phyloP scores from a whole-genome alignment of 257 asterid genomes.

The Plantago major region DNA sequence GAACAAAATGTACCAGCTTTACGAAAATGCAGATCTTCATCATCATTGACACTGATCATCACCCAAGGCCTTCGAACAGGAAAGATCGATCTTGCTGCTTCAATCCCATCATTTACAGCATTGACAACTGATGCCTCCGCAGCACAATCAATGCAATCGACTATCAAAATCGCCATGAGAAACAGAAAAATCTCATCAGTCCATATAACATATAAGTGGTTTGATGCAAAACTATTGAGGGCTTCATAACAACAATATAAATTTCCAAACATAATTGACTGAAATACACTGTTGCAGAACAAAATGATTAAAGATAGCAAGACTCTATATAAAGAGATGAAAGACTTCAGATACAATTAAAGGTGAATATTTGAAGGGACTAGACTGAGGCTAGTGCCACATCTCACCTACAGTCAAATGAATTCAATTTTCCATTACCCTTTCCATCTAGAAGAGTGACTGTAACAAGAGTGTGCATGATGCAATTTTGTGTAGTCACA shows the following conservation, averaged over 20 bases:
- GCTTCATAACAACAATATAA: background rate
- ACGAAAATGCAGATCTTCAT: constrained; percentile 84
- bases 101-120: constrained; percentile 82
- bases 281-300: too few relatives aligned
- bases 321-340: too few relatives aligned
- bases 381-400: too few relatives aligned
- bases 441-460: too few relatives aligned
- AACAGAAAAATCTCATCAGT: background rate
- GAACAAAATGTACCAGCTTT: constrained; percentile 62
- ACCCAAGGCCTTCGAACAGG: constrained; percentile 94
- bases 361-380: too few relatives aligned
- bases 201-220: background rate
- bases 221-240: background rate
- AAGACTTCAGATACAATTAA: too few relatives aligned
- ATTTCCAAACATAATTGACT: background rate
- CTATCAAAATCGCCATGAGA: constrained; percentile 27
- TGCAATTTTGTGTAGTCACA: too few relatives aligned
- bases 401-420: too few relatives aligned
- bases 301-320: too few relatives aligned
- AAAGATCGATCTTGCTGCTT: constrained; percentile 62
- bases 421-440: too few relatives aligned
- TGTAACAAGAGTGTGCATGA: too few relatives aligned
- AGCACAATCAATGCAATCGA: constrained; percentile 98
- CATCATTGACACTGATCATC: constrained; percentile 91
- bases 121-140: constrained; percentile 81